A percentile compares a stretch with the other conserved stretches of the same genome.
Conservation (phyloP, 306 rosid genomes). For the Cicer arietinum region DNA sequence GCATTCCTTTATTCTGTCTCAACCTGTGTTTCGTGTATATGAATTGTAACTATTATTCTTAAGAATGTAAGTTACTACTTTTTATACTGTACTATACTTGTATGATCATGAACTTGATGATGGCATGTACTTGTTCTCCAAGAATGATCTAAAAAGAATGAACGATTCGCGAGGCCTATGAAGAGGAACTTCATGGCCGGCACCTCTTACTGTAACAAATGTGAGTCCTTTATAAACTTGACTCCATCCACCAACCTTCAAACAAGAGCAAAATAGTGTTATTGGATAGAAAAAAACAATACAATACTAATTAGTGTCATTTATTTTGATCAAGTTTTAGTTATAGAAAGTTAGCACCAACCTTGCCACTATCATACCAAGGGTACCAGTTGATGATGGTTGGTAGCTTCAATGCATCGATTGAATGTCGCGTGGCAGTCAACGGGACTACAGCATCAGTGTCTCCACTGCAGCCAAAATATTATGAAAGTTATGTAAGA, state of each 20-base stretch:
- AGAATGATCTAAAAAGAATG: conserved; percentile 83
- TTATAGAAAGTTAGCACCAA: conserved; percentile 51
- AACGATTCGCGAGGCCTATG: conserved; percentile 87
- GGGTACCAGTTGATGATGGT: conserved; percentile 85
- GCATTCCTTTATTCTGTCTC: conserved; percentile 55
- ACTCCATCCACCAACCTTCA: conserved; percentile 94
- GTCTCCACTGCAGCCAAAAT: conserved; percentile 70
- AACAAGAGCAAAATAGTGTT: conserved; percentile 31
- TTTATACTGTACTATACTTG: conserved; percentile 30
- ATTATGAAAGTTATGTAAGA: not conserved
- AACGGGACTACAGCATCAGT: conserved; percentile 90
- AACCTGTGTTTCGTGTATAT: conserved; percentile 22
- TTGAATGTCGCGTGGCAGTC: conserved; percentile 89
- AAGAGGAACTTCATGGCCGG: conserved; percentile 97
- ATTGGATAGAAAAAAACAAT: too few relatives aligned
- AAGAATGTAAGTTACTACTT: conserved; percentile 30
- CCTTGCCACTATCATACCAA: conserved; percentile 88
- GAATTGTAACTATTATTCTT: conserved; percentile 36
- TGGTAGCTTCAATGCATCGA: conserved; percentile 83
- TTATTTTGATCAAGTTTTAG: not conserved
- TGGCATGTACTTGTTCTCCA: conserved; percentile 87
- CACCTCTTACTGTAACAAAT: conserved; percentile 81
- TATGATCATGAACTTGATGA: conserved; percentile 43
- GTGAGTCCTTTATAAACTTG: conserved; percentile 89
- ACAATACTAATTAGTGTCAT: too few relatives aligned